Conservation (phyloP, 2,329 filamentous ascomycete genomes). For the Alternaria infectoria region DNA sequence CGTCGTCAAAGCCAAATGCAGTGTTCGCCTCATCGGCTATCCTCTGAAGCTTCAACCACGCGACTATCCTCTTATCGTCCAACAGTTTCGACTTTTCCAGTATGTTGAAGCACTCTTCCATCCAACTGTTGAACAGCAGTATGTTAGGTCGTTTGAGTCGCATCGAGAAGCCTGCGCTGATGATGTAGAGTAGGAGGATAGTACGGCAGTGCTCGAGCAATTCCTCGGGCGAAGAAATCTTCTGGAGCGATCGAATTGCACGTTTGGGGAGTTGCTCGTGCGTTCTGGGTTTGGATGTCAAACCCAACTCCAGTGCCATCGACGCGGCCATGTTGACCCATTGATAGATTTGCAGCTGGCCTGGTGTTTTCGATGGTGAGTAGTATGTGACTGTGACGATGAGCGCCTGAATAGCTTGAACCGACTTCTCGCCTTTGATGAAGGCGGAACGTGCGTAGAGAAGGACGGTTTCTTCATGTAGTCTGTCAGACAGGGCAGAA, state of each 20-base stretch:
- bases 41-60: slow-evolving; percentile 42
- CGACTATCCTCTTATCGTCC: slow-evolving; percentile 38
- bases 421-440: slow-evolving; percentile 46
- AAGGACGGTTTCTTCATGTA: slow-evolving; percentile 44
- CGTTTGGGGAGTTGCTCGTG: slow-evolving; percentile 47
- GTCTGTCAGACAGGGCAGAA: slow-evolving; percentile 35
- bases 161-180: slow-evolving; percentile 45
- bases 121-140: slow-evolving; percentile 45
- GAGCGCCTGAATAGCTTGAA: slow-evolving; percentile 46
- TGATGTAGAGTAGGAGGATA: slow-evolving; percentile 39
- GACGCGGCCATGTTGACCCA: slow-evolving; percentile 45
- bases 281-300: slow-evolving; percentile 46
- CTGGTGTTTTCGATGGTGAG: slow-evolving; percentile 41
- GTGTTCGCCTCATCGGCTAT: slow-evolving; percentile 47
- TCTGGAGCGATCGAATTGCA: slow-evolving; percentile 38
- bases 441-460: slow-evolving; percentile 43
- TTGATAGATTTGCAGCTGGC: slow-evolving; percentile 44
- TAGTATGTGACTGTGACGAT: slow-evolving; percentile 43
- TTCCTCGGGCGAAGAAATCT: slow-evolving; percentile 44
- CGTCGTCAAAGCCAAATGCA: slow-evolving; percentile 47
- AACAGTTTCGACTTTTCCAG: slow-evolving; percentile 40
- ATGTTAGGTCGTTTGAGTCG: slow-evolving; percentile 44
- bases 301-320: slow-evolving; percentile 46
- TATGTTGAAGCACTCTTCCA: slow-evolving; percentile 42
- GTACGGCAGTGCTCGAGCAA: slow-evolving; percentile 45